phyloP scores from a whole-genome alignment of 768 basidiomycete genomes.

The Boletus speciosus region DNA sequence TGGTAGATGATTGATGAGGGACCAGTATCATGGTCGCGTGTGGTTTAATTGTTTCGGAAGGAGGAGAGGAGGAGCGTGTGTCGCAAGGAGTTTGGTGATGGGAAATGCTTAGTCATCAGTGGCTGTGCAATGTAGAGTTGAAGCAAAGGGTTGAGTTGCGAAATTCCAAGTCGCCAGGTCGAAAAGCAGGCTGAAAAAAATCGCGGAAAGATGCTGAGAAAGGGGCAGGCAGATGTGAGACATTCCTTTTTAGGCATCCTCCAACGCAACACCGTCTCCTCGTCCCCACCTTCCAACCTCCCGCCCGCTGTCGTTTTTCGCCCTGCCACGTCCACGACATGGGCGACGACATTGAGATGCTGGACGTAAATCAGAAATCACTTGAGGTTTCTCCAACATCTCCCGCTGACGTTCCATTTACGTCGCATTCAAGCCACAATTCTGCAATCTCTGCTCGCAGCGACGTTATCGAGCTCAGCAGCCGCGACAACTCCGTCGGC shows the following conservation, averaged over 20 bases:
- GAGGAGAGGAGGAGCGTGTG: no score
- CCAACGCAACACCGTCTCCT: constrained; percentile 30
- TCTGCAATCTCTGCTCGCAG: constrained; percentile 15
- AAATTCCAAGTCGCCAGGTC: constrained; percentile 26
- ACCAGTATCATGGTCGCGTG: no score
- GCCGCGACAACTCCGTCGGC: constrained; percentile 30
- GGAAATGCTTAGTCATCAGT: constrained; percentile 26
- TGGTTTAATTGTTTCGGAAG: no score
- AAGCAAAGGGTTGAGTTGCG: constrained; percentile 11
- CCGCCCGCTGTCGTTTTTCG: background rate
- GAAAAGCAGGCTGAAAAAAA: constrained; percentile 24
- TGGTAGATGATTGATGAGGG: no score
- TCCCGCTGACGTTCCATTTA: constrained; percentile 1
- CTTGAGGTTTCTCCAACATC: background rate
- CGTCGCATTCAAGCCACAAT: constrained; percentile 16
- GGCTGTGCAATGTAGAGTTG: constrained; percentile 9
- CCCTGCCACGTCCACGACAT: constrained; percentile 8
- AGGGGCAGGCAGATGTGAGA: constrained; percentile 26
- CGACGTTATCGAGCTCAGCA: constrained; percentile 29
- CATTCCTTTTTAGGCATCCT: constrained; percentile 37
- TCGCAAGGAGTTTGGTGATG: background rate
- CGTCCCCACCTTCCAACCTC: constrained; percentile 22
- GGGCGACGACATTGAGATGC: constrained; percentile 31
- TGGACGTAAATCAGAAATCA: constrained; percentile 11
- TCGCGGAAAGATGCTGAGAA: constrained; percentile 29